These are phyloP conservation scores for Penstemon eatonii DNA, from an alignment of 257 asterid genomes.

Conservation along the genomic window DNA sequence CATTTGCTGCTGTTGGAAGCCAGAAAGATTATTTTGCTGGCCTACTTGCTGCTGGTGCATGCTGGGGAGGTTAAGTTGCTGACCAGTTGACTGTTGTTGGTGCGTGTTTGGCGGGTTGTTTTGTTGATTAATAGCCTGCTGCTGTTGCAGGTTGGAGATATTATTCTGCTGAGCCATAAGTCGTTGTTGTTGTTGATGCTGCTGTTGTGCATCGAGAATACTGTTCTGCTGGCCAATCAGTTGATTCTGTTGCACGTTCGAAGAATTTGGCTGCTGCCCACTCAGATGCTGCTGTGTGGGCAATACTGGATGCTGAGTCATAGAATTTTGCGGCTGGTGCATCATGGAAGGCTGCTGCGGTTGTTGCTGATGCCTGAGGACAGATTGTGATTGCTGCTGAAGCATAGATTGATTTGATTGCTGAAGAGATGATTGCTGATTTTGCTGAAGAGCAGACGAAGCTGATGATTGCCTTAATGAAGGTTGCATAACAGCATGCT, in stretches of 20 bases:
- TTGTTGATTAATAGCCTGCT: slow-evolving; percentile 64
- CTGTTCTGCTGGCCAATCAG: slow-evolving; percentile 62
- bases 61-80: slow-evolving; percentile 66
- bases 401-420: slow-evolving; percentile 69
- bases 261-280: slow-evolving; percentile 59
- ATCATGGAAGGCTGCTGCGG: slow-evolving; percentile 49
- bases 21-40: slow-evolving; percentile 57
- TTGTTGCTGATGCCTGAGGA: slow-evolving; percentile 74
- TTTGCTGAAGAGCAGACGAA: slow-evolving; percentile 65
- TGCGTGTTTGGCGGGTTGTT: slow-evolving; percentile 72
- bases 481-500: slow-evolving; percentile 77
- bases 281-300: slow-evolving; percentile 49
- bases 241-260: slow-evolving; percentile 71
- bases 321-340: slow-evolving; percentile 64
- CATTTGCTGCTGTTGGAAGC: slow-evolving; percentile 80
- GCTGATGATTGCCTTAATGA: slow-evolving; percentile 63
- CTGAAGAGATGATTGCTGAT: slow-evolving; percentile 70
- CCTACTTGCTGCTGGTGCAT: slow-evolving; percentile 52
- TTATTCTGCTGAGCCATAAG: slow-evolving; percentile 69
- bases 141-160: slow-evolving; percentile 67
- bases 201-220: slow-evolving; percentile 65
- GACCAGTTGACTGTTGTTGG: slow-evolving; percentile 66
- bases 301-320: slow-evolving; percentile 61
- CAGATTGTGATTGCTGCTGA: slow-evolving; percentile 82
- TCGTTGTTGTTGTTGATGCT: slow-evolving; percentile 67